Conservation (phyloP, 805 yeast genomes). For the Schwanniomyces yamadae region DNA sequence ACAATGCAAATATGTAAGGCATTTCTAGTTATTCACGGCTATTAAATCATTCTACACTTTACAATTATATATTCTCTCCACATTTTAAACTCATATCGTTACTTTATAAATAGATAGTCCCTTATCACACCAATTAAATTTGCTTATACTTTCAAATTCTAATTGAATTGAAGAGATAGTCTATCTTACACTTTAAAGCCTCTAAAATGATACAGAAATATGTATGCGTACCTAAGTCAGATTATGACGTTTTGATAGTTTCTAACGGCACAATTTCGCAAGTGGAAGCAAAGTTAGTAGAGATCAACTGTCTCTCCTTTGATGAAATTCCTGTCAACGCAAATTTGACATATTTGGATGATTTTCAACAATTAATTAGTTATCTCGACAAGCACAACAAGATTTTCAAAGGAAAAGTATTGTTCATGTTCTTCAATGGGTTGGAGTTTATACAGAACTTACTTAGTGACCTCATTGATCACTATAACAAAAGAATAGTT, state of each 20-base stretch:
- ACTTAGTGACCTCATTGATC: slow-evolving; percentile 30
- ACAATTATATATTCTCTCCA: too few relatives aligned
- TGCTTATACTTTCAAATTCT: too few relatives aligned
- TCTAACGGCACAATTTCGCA: slow-evolving; percentile 34
- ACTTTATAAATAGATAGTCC: too few relatives aligned
- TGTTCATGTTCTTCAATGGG: slow-evolving; percentile 40
- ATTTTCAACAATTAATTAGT: slow-evolving; percentile 17
- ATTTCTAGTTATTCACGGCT: too few relatives aligned
- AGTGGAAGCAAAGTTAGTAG: slow-evolving; percentile 25
- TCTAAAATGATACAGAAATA: slow-evolving; percentile 34
- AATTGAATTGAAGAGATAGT: too few relatives aligned
- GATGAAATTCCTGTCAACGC: slow-evolving; percentile 22
- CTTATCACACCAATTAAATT: slow-evolving; percentile 27
- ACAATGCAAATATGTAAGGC: too few relatives aligned
- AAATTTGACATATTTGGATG: slow-evolving; percentile 24
- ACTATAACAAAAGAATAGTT: slow-evolving; percentile 12
- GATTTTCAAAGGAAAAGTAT: slow-evolving; percentile 25
- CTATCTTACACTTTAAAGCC: too few relatives aligned
- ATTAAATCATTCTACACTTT: too few relatives aligned
- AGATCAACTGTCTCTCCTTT: slow-evolving; percentile 20
- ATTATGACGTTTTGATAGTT: slow-evolving; percentile 33
- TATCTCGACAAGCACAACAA: slow-evolving; percentile 13
- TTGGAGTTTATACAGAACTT: slow-evolving; percentile 30
- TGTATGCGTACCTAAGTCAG: slow-evolving; percentile 30
- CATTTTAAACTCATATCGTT: too few relatives aligned